Base-by-base conservation (phyloP, 345 rosid genomes). In the Pugionium cornutum region DNA sequence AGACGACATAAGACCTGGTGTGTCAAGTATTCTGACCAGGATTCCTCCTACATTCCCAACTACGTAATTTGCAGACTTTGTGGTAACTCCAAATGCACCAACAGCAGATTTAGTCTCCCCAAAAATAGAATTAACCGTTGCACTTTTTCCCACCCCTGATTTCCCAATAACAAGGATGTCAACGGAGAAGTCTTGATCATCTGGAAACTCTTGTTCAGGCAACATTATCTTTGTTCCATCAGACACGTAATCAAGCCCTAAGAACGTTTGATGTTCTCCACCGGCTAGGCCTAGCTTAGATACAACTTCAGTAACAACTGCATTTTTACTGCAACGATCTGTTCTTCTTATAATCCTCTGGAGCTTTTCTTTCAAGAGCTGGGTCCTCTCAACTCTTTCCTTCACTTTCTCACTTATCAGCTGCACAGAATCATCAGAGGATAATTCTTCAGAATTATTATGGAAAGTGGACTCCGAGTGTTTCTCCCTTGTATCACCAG, bases 101-200 rank as follows among this genome's bases (percentile, higher is more conserved):
- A 75, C 69, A n/a, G 41, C 3, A 18, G 81, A 66, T 58, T 79
- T 85, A 11, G 75, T 74, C 71, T 87, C 83, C 1, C 83, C 70
- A n/a, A 89, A 84, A 50, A 92, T 77, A 2, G 96, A 85, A 75
- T 89, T 84, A 39, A 85, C 63, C 5, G 86, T 84, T 4, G 95
- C 85, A 73, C 98, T 92, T 81, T 89, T 92, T 51, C 98, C 91
- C 2, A 87, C 96, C 3, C 98, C 95, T 2, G 85, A 73, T 84
- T 87, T 92, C 61, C 98, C 96, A 0, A 92, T 73, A 70, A 87
- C 88, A 70, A 89, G 56, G 66, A 89, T 67, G 59, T 76, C 85
- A 78, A 87, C 67, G 62, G 80, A 80, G 63, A 87, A 84, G 58
- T 83, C 81, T 7, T 72, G 58, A 59, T 75, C 70, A 53, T 56